Conservation (phyloP, 1,139 yeast genomes). For the Tardiomyces digboiensis region DNA sequence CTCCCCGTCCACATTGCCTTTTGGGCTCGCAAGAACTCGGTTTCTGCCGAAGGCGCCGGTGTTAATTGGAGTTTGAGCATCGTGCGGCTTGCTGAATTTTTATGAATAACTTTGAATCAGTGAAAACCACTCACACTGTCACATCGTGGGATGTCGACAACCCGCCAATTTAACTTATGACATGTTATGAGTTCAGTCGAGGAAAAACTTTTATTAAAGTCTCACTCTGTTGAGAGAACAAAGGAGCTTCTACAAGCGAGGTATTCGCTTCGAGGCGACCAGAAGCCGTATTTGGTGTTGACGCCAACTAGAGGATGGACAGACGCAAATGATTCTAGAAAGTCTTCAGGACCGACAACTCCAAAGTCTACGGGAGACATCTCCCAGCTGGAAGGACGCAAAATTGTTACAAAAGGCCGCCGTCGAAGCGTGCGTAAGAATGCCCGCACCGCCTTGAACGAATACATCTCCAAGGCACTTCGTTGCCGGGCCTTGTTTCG, state of each 20-base stretch:
- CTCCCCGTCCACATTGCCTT: background rate
- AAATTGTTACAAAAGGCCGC: constrained; percentile 4
- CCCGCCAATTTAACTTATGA: no score
- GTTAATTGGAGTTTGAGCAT: background rate
- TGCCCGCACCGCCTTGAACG: constrained; percentile 39
- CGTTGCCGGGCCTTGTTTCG: no score
- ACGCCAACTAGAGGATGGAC: constrained; percentile 34
- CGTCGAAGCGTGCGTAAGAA: constrained; percentile 6
- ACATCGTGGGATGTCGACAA: no score
- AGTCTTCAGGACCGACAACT: background rate
- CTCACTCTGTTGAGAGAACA: constrained; percentile 34
- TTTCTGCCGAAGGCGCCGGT: no score
- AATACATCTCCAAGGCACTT: constrained; percentile 33
- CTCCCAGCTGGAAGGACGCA: background rate
- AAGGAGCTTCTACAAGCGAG: constrained; percentile 44
- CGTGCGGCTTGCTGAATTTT: background rate
- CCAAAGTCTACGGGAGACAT: background rate
- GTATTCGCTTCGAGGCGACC: constrained; percentile 48
- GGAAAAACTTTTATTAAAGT: constrained; percentile 41
- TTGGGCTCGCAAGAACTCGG: no score
- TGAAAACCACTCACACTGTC: background rate
- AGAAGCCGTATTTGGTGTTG: constrained; percentile 47
- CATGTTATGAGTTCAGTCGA: constrained; percentile 34
- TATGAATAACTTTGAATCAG: background rate
- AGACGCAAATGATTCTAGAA: background rate